Evolutionary conservation across 345 rosid genomes (phyloP), one percentile per base, ranked within the genome.

Genomic region (Eucalyptus microcorys): DNA sequence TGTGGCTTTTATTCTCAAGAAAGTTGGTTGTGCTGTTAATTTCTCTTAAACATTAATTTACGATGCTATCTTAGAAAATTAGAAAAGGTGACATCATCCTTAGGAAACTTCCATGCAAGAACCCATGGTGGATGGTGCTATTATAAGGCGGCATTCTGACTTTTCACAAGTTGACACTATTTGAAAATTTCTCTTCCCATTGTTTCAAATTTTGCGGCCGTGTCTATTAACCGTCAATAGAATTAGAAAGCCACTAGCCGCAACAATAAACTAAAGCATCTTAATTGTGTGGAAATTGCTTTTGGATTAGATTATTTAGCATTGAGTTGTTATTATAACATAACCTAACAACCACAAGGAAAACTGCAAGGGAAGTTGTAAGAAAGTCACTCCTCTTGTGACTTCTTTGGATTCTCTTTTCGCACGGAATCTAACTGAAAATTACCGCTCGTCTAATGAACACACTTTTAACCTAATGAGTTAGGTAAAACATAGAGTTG

Each of bases 381-480:
- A 21, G 27, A 76, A 43, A 76, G 47, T 1, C 47, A 22, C 30
- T 76, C 84, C 47, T 76, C 84, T 40, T 76, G 47, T 76, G 40
- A 21, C 47, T 71, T 37, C 47, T 37, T 76, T 21, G 21, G 21
- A 64, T 64, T 64, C 40, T 64, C 40, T 64, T 32, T 64, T 64
- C 37, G 40, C 10, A n/a, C 10, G 11, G 40, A 14, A 64, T 27
- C 34, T 61, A 0, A 13, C 1, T 0, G 34, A 27, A 61, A 61
- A 61, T 61, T 61, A 61, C 34, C 0, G 34, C n/a, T 27, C 14
- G 2, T 61, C 14, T 2, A 0, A 30, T 14, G 32, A n/a, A 7
- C 37, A n/a, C 76, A 30, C 37, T 14, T 14, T 4, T n/a, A 64
- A 64, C 76, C 76, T n/a, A 4, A n/a, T 2, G 3, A 7, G 2